phyloP scores from a whole-genome alignment of 169 alveolate genomes.

The Besnoitia besnoiti region DNA sequence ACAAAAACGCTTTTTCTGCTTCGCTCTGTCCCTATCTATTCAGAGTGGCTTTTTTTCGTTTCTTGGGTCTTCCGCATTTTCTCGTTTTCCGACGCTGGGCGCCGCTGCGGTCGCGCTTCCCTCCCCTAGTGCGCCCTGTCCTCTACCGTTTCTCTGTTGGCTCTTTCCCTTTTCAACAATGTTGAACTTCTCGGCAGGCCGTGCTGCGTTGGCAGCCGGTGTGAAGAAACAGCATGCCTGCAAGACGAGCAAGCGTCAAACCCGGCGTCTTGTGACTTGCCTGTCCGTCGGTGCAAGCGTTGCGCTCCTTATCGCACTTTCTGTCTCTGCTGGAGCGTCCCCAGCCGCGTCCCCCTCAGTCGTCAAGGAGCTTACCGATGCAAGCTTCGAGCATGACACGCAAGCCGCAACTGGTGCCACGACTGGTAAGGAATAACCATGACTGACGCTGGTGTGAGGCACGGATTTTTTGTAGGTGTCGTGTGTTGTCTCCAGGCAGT shows the following conservation, averaged over 20 bases:
- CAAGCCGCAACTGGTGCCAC: constrained; percentile 68
- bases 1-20: not conserved
- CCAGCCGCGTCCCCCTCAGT: not conserved
- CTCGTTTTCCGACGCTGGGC: not conserved
- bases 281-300: not conserved
- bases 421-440: constrained; percentile 38
- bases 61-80: not conserved
- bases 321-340: constrained; percentile 16
- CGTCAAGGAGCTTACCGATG: constrained; percentile 64
- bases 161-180: not conserved
- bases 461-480: too few species aligned
- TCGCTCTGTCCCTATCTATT: too few species aligned
- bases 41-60: not conserved
- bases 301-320: not conserved
- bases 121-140: not conserved
- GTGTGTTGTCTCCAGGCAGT: too few species aligned
- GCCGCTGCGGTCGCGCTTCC: not conserved
- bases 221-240: not conserved
- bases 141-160: not conserved
- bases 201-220: not conserved
- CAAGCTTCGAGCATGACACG: constrained; percentile 67
- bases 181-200: not conserved
- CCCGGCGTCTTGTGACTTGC: not conserved
- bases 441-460: not conserved
- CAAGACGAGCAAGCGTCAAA: not conserved